Evolutionary conservation across 169 alveolate genomes (phyloP), one percentile per base, ranked within the genome.

Genomic region (Gregarina niphandrodes): DNA sequence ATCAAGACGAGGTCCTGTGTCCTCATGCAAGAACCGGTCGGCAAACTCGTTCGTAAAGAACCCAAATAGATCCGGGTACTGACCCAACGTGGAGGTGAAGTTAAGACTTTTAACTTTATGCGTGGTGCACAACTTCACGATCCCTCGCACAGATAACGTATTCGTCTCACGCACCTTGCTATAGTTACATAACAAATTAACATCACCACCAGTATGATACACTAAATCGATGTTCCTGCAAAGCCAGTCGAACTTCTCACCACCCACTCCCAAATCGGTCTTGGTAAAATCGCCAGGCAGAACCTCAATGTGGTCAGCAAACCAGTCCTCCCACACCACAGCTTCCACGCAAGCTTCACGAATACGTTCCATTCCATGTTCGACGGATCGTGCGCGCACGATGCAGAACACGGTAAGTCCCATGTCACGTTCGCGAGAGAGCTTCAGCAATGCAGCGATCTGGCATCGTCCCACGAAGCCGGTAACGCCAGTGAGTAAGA

Each of bases 121-220:
- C 7, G 51, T 62, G 23, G 66, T 49, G 51, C 69, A 56, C 22
- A 62, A 32, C 5, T 49, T 45, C 19, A 62, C 47, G 9, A 62
- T 34, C 5, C 61, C 54, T 20, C 6, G 9, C n/a, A 57, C 23
- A 31, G 61, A 38, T 29, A 62, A 61, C 13, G 52, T 46, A 29
- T 62, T 62, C 18, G 73, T 57, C 0, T 45, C 50, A n/a, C 73
- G 49, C 15, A 62, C 49, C 1, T 68, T 49, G 13, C 47, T 51
- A 26, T 62, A 62, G 50, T 57, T 62, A 34, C 68, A 53, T 22
- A 62, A 44, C 19, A 62, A 45, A 36, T 57, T 62, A 9, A 62
- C 73, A 44, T 62, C 73, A 6, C 73, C 73, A 7, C 73, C 73
- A 2, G 65, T 62, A 49, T 62, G 73, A 32, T 57, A 57, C 15